Evolutionary conservation across 2,329 filamentous ascomycete species (phyloP).

Genomic region (Dactylellina sp.): DNA sequence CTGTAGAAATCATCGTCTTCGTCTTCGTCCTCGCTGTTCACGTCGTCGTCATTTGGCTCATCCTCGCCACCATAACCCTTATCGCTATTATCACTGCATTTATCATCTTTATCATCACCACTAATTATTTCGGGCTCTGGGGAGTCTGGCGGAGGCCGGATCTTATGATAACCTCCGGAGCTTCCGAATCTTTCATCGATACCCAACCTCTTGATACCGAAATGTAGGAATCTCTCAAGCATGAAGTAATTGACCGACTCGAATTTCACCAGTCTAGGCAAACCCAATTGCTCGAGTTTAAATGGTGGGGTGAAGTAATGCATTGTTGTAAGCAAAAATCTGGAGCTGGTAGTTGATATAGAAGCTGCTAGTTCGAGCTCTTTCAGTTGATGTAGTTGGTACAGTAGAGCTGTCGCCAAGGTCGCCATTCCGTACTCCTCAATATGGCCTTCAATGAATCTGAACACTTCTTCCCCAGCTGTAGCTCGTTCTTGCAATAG

Average conservation of each 20-base stretch:
- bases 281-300: constrained; percentile 8
- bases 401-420: constrained; percentile 35
- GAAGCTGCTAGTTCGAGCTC: constrained; percentile 30
- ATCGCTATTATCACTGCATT: not conserved
- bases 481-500: constrained; percentile 2
- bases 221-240: constrained; percentile 16
- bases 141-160: constrained; percentile 3
- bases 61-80: not conserved
- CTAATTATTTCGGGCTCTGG: not conserved
- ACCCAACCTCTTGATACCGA: constrained; percentile 7
- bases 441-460: constrained; percentile 25
- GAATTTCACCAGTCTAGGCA: constrained; percentile 26
- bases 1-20: not conserved
- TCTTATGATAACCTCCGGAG: constrained; percentile 8
- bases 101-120: too few species aligned
- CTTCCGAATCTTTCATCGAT: constrained; percentile 37
- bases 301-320: constrained; percentile 36
- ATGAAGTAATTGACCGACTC: constrained; percentile 24
- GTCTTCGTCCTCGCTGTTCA: too few species aligned
- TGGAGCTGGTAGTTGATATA: constrained; percentile 17
- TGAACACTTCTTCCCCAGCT: constrained; percentile 14
- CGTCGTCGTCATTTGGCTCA: not conserved
- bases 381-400: constrained; percentile 14
- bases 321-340: constrained; percentile 31
- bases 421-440: constrained; percentile 29